These are phyloP conservation scores for Thelonectria blattea DNA, from an alignment of 2,329 filamentous ascomycete species.

Conservation along the genomic window DNA sequence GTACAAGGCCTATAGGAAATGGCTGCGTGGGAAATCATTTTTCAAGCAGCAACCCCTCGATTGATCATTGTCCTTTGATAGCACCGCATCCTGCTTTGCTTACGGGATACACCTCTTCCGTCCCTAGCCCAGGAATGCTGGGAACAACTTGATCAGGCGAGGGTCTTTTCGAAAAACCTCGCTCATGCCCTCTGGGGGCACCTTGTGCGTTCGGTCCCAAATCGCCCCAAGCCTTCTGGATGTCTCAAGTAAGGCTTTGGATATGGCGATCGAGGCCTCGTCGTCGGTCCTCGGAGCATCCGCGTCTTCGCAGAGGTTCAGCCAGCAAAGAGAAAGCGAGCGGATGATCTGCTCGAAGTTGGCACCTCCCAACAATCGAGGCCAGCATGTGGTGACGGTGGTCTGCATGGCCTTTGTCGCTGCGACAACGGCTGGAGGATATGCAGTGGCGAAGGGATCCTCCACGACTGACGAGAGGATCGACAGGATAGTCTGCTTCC, in stretches of 20 bases:
- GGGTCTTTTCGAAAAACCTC: slow-evolving; percentile 37
- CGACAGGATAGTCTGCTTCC: slow-evolving; percentile 65
- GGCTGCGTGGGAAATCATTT: slow-evolving; percentile 91
- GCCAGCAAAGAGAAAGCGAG: slow-evolving; percentile 67
- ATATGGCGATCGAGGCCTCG: slow-evolving; percentile 16
- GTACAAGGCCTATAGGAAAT: slow-evolving; percentile 96
- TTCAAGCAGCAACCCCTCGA: slow-evolving; percentile 86
- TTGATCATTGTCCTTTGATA: slow-evolving; percentile 39
- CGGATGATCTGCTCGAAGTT: slow-evolving; percentile 70
- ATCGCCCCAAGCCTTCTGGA: slow-evolving; percentile 32
- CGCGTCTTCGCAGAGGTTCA: slow-evolving; percentile 57
- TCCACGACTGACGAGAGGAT: slow-evolving; percentile 69
- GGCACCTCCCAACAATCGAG: slow-evolving; percentile 60
- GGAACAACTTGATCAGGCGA: slow-evolving; percentile 41
- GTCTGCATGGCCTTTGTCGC: slow-evolving; percentile 60
- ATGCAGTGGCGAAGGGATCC: slow-evolving; percentile 69
- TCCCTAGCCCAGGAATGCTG: slow-evolving; percentile 1
- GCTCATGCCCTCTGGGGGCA: slow-evolving; percentile 20
- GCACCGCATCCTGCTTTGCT: neutral
- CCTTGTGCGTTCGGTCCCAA: slow-evolving; percentile 29
- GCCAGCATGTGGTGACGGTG: slow-evolving; percentile 71
- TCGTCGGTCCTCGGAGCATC: slow-evolving; percentile 24
- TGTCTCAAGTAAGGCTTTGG: slow-evolving; percentile 25
- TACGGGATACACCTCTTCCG: neutral
- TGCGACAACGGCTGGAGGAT: slow-evolving; percentile 59